phyloP scores from a whole-genome alignment of 768 basidiomycete species.

The Rossbeevera mucosa region DNA sequence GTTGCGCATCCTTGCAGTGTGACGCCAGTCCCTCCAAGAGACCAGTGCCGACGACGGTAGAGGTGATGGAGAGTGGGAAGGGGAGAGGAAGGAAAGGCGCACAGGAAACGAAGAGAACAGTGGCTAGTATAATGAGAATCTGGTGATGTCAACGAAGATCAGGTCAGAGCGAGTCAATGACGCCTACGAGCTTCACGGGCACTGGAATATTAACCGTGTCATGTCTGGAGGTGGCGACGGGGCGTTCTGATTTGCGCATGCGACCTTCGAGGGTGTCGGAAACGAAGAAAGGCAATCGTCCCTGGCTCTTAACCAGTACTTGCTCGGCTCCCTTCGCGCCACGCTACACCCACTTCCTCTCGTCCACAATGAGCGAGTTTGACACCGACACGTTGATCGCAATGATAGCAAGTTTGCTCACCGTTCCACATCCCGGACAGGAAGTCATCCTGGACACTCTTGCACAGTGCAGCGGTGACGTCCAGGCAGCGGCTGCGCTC shows the following conservation, averaged over 20 bases:
- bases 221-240: background rate
- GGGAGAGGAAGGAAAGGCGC: background rate
- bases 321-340: background rate
- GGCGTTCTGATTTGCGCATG: conserved; percentile 10
- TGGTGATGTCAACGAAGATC: conserved; percentile 2
- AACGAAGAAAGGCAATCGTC: background rate
- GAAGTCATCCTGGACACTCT: conserved; percentile 55
- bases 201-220: background rate
- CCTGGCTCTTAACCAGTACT: background rate
- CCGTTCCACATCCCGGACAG: conserved; percentile 31
- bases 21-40: conserved; percentile 27
- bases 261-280: background rate
- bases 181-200: conserved; percentile 13
- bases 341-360: background rate
- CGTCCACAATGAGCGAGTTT: conserved; percentile 19
- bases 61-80: background rate
- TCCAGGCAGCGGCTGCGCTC: conserved; percentile 42
- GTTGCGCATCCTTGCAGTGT: conserved; percentile 47
- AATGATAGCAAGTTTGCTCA: conserved; percentile 58
- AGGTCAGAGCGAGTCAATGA: background rate
- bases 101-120: conserved; percentile 3
- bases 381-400: conserved; percentile 71
- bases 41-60: background rate
- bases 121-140: conserved; percentile 8
- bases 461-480: conserved; percentile 52